Evolutionary conservation across 176 grass and related monocot genomes (phyloP), one percentile per base, ranked within the genome.

Genomic region (Ampelocalamus luodianensis): DNA sequence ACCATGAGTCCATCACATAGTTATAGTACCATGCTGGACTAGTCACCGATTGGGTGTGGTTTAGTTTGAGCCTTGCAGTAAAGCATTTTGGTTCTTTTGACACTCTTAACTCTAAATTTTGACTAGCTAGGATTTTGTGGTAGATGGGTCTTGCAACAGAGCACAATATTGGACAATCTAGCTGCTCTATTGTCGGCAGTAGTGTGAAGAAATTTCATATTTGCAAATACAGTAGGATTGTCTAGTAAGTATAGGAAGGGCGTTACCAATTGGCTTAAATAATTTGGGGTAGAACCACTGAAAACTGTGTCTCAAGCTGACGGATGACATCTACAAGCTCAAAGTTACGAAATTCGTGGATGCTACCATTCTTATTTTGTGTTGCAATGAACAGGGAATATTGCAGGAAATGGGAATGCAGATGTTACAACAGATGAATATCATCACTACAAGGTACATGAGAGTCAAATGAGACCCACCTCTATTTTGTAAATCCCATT

Each of bases 401-500:
- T 91, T 65, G 74, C 85, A 0, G 87, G 66, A 11, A 76, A 86
- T 53, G 78, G 29, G 7, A 93, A 90, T 48, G 91, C 88, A 0
- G 91, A 93, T 91, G 91, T 93, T 64, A 20, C 91, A 4, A 90
- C 85, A 7, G 91, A 93, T 38, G 88, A 93, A 26, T 93, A 93
- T 66, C 88, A 93, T 88, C 91, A 36, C 22, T 93, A 91, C 82
- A 93, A 90, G 91, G 91, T 85, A 68, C 58, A 40, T 70, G 55
- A 1, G 11, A 71, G 26, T 32, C 53, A 63, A 39, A 80, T 17
- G 23, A 8, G 16, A 16, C 6, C 39, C 13, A 34, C 37, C 50
- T 37, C 24, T 51, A 15, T 53, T 74, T 89, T 56, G 43, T 58
- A 10, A 22, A 34, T 55, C 63, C 1, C 48, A 26, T 32, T 45